Evolutionary conservation across 176 grass and related monocot species (phyloP).

Genomic region (Eremochloa ophiuroides): DNA sequence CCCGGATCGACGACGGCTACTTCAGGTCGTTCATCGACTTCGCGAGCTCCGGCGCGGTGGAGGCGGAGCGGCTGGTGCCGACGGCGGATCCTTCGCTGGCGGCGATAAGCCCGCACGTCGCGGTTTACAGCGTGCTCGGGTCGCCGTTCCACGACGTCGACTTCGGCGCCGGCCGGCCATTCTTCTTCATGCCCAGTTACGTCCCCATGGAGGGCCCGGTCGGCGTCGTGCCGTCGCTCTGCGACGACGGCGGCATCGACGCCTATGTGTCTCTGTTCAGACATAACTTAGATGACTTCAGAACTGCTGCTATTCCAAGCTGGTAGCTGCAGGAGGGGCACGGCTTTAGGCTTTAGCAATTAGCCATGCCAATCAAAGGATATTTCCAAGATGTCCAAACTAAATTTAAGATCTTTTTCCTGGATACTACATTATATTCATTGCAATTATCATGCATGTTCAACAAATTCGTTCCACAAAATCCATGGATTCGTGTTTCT

Average conservation of each 20-base stretch:
- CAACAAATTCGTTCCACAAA: too few relatives aligned
- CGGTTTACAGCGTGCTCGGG: not conserved
- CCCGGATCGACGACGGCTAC: not conserved
- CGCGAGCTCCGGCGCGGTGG: not conserved
- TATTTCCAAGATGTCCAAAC: too few relatives aligned
- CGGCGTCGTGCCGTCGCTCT: not conserved
- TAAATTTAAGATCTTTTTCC: too few relatives aligned
- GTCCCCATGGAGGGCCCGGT: not conserved
- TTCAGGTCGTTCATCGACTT: not conserved
- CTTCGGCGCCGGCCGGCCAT: not conserved
- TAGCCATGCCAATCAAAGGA: too few relatives aligned
- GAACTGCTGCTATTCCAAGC: too few relatives aligned
- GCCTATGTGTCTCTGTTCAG: not conserved
- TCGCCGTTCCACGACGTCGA: not conserved
- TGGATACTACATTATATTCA: too few relatives aligned
- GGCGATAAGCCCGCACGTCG: not conserved
- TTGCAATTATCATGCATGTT: too few relatives aligned
- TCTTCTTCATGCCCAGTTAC: not conserved
- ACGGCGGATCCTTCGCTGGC: not conserved
- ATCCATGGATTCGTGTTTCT: too few relatives aligned
- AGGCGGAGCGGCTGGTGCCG: not conserved
- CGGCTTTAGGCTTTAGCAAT: too few relatives aligned
- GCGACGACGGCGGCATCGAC: not conserved
- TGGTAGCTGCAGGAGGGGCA: too few relatives aligned
- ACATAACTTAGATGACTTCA: too few relatives aligned